Evolutionary conservation across 2,329 filamentous ascomycete genomes (phyloP), one percentile per base, ranked within the genome.

Genomic region (Curvularia spicifera): DNA sequence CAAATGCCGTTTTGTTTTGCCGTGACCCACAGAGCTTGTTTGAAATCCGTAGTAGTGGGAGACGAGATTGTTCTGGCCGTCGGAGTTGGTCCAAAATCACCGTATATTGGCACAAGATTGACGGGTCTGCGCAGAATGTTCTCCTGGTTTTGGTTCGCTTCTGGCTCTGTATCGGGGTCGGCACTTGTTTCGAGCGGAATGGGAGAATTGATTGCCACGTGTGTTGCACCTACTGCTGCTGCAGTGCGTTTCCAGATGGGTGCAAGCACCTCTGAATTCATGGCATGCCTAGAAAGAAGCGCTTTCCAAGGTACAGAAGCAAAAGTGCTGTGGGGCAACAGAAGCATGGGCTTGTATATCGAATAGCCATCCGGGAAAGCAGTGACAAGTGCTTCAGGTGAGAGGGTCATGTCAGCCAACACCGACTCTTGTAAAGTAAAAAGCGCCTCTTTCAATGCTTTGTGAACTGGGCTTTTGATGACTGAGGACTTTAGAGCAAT

Each of bases 71-170:
- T 53, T 43, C 52, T 57, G 15, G 28, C 53, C 1, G 71, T 67
- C 4, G 66, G 66, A 5, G 59, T 35, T 0, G 85, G 82, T 0
- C 91, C 91, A 73, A 96, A 97, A 71, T 89, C 81, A 22, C 93
- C 93, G 71, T 88, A 80, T 0, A 97, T 79, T 20, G 89, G 88
- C 2, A 83, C 82, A 29, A 97, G 81, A 18, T 88, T 85, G 42
- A 82, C 84, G 0, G 94, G 94, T 48, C 87, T 88, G 44, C 93
- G 86, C 56, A 96, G 82, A 13, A 89, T 78, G 71, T 96, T 97
- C 3, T 73, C 71, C n/a, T 51, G 37, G 28, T 3, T 31, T 33
- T 58, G 24, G 2, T 26, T 51, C 37, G 52, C 5, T 18, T 35
- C n/a, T 24, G 35, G 22, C 22, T 40, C 43, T 49, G 22, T 29